Base-by-base conservation (phyloP, 2,329 filamentous ascomycete genomes). In the Microdochium bolleyi region DNA sequence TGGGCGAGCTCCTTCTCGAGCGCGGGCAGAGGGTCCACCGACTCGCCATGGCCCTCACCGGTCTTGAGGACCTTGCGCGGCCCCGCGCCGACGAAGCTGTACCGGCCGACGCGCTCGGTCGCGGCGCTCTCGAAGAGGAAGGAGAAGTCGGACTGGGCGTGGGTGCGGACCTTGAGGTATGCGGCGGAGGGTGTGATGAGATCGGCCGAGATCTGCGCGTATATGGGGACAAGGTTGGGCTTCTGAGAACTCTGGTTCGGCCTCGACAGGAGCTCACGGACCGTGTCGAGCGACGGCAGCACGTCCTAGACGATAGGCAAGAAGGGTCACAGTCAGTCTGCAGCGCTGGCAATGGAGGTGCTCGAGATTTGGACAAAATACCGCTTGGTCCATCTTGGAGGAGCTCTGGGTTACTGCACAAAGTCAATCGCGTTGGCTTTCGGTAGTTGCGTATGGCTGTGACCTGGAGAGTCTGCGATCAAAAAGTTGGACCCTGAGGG, bases 71-170 rank as follows among this genome's bases (percentile, higher is more conserved):
- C 80, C 71, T 95, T 94, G 78, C 79, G 72, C 44, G 81, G 79
- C 68, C 87, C 86, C 61, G 88, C 89, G 60, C 92, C 92, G 55
- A 99, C 82, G 71, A 99, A 99, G 74, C 90, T 96, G 71, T 96
- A 97, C 62, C 94, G 82, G 54, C 92, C 92, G 59, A 99, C 90
- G 19, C 87, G 91, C 71, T 97, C 92, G 25, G 91, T 92, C 22
- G 92, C 91, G 24, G 92, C 94, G 63, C 91, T 96, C 73, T 99
- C 94, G 70, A 96, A 95, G 49, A 99, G 82, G 68, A 96, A 97
- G 3, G 92, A 96, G 63, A 89, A 84, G 60, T 89, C 85, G 49
- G 88, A 88, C 60, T 80, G 74, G 27, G 80, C 87, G 77, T 87
- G 84, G 56, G 84, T 80, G 34, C 89, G 86, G 60, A 96, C 79